Conservation (phyloP, 306 rosid species). For the Dalbergia cochinchinensis region DNA sequence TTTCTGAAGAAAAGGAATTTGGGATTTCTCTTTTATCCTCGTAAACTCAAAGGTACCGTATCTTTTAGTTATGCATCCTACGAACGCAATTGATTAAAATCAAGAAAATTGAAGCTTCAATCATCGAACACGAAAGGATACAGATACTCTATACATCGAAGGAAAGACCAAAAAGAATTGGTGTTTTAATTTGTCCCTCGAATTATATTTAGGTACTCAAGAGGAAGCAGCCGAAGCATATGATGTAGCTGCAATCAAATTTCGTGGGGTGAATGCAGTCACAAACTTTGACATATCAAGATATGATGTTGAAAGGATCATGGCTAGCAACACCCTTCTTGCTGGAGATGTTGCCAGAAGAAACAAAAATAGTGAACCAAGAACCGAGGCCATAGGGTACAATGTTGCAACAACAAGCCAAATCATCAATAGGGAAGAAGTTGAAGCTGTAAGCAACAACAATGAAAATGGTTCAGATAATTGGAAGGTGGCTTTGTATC, state of each 20-base stretch:
- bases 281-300: conserved; percentile 83
- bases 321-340: conserved; percentile 78
- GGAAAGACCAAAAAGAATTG: too few species aligned
- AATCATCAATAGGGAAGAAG: conserved; percentile 23
- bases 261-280: conserved; percentile 83
- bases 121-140: too few species aligned
- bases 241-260: conserved; percentile 90
- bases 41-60: too few species aligned
- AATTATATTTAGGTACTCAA: conserved; percentile 73
- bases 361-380: conserved; percentile 43
- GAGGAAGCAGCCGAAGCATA: conserved; percentile 99
- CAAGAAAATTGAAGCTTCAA: too few species aligned
- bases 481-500: conserved; percentile 62
- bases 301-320: conserved; percentile 87
- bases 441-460: conserved; percentile 42
- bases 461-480: conserved; percentile 55
- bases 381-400: conserved; percentile 47
- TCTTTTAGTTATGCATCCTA: too few species aligned
- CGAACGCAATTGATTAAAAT: too few species aligned
- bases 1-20: too few species aligned
- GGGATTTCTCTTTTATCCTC: too few species aligned
- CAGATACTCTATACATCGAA: too few species aligned
- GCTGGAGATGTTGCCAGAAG: conserved; percentile 77
- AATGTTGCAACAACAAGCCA: conserved; percentile 45
- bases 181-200: neutral